Evolutionary conservation across 2,329 filamentous ascomycete species (phyloP).

Genomic region (Diaporthe humulicola): DNA sequence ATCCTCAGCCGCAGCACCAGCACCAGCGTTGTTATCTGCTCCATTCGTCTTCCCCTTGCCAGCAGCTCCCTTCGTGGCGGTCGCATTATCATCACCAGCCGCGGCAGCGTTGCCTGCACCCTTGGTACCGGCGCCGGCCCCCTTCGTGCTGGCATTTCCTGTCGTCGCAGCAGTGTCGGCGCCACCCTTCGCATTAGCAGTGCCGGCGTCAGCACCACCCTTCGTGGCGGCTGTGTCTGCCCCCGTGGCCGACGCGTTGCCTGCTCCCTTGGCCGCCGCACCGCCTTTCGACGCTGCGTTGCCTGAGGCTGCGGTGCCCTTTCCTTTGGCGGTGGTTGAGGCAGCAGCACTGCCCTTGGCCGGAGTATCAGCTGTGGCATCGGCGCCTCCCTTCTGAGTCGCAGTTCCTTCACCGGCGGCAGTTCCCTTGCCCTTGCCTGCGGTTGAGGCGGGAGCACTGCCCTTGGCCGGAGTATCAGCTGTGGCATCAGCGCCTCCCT

Average conservation of each 20-base stretch:
- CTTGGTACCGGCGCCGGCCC: neutral
- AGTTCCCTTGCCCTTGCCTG: neutral
- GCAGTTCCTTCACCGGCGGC: neutral
- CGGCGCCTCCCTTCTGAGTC: neutral
- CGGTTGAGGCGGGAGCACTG: neutral
- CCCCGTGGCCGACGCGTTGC: neutral
- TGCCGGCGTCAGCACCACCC: neutral
- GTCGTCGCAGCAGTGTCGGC: neutral
- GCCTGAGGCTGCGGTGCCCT: neutral
- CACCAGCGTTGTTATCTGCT: neutral
- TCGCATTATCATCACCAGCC: neutral
- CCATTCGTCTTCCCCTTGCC: neutral
- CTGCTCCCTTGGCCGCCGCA: neutral
- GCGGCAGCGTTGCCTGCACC: neutral
- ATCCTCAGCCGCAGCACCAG: neutral
- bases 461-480: neutral
- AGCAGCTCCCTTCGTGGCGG: conserved; percentile 1
- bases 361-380: neutral
- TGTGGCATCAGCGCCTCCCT: neutral
- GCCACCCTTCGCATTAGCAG: neutral
- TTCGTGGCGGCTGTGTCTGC: neutral
- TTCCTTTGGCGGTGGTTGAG: neutral
- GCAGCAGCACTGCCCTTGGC: neutral
- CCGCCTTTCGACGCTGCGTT: neutral
- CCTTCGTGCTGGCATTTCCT: neutral